Base-by-base conservation (phyloP, 2,329 filamentous ascomycete species). In the Pseudomassariella vexata region DNA sequence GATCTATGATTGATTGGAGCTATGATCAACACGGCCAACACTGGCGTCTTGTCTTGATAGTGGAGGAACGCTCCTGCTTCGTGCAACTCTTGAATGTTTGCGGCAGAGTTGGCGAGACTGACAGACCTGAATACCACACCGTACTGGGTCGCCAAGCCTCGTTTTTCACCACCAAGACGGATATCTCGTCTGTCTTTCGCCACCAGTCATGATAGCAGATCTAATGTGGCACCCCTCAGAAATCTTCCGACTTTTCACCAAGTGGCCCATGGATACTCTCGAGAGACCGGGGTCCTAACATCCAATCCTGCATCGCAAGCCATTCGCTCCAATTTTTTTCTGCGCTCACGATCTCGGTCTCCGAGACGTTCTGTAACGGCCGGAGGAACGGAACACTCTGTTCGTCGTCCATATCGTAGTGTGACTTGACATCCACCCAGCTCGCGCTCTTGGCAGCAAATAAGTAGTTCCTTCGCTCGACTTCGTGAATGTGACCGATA, bases 301-400 rank as follows among this genome's bases (percentile, higher is more conserved):
- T 94, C 90, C 90, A 96, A 57, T 95, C 90, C 58, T 95, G 87
- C 86, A 95, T 94, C 9, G 86, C 86, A 19, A 95, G 65, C 90
- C 90, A 96, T 49, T 90, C 82, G 53, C 87, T 94, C 92, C 92
- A 98, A 38, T 73, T 79, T 40, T 75, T 73, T 62, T 96, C 90
- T 0, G 89, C 89, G 10, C 67, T 74, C 40, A 85, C 75, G 40
- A 96, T 85, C 62, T 96, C 92, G 15, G 77, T 74, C 49, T 90
- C 79, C 6, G 77, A 75, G 1, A 84, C 79, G 34, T 79, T 76
- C 48, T 84, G 79, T n/a, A 95, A 63, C 5, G 90, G 88, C 44
- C 80, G 79, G 47, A 96, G 64, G 54, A 94, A 96, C 1, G 92
- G 92, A 2, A 95, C 76, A 3, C 76, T 83, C 63, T 96, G 88